Evolutionary conservation across 495 filamentous ascomycete genomes (phyloP).

Genomic region (Umbilicaria muhlenbergii): DNA sequence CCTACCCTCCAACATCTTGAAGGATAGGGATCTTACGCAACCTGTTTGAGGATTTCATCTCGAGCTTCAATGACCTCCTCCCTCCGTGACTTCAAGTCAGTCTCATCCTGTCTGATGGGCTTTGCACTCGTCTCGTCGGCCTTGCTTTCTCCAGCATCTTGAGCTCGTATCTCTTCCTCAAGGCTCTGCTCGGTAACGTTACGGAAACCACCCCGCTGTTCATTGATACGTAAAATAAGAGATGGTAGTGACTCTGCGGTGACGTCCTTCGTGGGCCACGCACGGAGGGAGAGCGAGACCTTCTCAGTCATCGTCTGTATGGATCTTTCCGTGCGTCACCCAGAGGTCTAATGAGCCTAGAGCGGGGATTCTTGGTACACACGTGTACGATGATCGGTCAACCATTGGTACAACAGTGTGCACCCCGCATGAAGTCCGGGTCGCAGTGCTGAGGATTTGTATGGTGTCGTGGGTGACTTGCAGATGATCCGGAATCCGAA

Average conservation of each 20-base stretch:
- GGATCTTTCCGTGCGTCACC: neutral
- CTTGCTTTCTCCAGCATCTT: slow-evolving; percentile 20
- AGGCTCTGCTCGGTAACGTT: slow-evolving; percentile 47
- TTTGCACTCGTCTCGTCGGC: slow-evolving; percentile 20
- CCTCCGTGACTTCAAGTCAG: slow-evolving; percentile 10
- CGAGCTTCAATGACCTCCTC: slow-evolving; percentile 28
- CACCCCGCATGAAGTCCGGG: no score
- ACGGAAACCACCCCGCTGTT: slow-evolving; percentile 59
- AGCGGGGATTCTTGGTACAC: no score
- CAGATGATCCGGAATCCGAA: neutral
- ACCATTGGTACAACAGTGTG: no score
- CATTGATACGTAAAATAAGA: slow-evolving; percentile 59
- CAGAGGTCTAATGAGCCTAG: no score
- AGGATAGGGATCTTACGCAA: slow-evolving; percentile 24
- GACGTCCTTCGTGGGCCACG: slow-evolving; percentile 35
- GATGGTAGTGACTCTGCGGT: slow-evolving; percentile 47
- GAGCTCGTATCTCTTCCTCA: slow-evolving; percentile 39
- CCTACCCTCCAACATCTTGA: neutral
- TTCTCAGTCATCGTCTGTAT: slow-evolving; percentile 25
- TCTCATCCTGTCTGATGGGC: slow-evolving; percentile 21
- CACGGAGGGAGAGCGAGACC: slow-evolving; percentile 48
- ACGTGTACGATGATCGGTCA: no score
- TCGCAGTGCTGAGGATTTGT: no score
- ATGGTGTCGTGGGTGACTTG: no score
- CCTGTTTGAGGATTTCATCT: slow-evolving; percentile 36